These are phyloP conservation scores for Tieghemostelium lacteum DNA, from an alignment of 78 protist species.

Conservation along the genomic window DNA sequence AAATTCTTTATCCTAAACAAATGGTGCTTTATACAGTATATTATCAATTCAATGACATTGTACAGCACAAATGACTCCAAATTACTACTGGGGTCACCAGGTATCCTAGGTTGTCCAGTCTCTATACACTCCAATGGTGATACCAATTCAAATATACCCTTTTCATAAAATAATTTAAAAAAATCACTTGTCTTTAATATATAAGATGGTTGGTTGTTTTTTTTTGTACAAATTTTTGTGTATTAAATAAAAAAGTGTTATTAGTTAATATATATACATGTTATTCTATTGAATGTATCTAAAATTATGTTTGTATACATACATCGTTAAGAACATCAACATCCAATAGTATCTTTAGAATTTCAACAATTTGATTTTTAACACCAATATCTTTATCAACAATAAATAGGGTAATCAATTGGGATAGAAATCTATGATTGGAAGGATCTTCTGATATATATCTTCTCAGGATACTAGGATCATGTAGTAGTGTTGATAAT, in stretches of 20 bases:
- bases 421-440: conserved; percentile 38
- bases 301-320: too few relatives aligned
- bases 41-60: conserved; percentile 69
- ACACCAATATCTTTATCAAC: conserved; percentile 73
- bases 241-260: too few relatives aligned
- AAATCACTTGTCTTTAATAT: conserved; percentile 67
- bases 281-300: too few relatives aligned
- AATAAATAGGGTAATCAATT: conserved; percentile 39
- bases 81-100: conserved; percentile 76
- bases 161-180: conserved; percentile 83
- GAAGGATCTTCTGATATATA: conserved; percentile 6
- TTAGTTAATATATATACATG: too few relatives aligned
- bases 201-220: background rate
- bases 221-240: background rate
- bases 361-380: conserved; percentile 77
- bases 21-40: conserved; percentile 81
- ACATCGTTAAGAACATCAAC: conserved; percentile 34
- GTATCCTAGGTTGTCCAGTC: conserved; percentile 23
- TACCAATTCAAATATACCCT: conserved; percentile 51
- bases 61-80: conserved; percentile 55
- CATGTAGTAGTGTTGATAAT: conserved; percentile 47
- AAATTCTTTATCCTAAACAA: conserved; percentile 76
- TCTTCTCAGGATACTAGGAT: conserved; percentile 37
- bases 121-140: conserved; percentile 44
- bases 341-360: conserved; percentile 55